Conservation (phyloP, 768 basidiomycete genomes). For the Scleroderma bovista region DNA sequence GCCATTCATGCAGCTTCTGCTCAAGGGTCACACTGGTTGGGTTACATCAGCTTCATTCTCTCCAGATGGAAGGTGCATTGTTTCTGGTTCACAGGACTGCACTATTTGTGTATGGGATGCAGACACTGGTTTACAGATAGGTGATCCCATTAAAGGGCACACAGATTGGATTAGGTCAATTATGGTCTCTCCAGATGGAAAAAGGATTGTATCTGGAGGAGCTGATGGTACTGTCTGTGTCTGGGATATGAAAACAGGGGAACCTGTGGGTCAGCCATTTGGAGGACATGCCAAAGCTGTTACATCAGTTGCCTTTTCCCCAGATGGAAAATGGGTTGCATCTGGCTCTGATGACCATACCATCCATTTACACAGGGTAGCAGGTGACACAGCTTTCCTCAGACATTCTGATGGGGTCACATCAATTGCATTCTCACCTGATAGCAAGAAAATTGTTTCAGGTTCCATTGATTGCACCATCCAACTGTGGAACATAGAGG, state of each 20-base stretch:
- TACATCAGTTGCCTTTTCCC: slow-evolving; percentile 6
- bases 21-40: slow-evolving; percentile 1
- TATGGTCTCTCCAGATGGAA: not conserved
- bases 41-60: slow-evolving; percentile 13
- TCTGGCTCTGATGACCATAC: not conserved
- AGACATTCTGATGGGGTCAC: not conserved
- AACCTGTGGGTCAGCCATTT: not conserved
- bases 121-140: not conserved
- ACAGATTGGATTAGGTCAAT: not conserved
- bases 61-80: slow-evolving; percentile 14
- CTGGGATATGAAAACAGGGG: not conserved
- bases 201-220: not conserved
- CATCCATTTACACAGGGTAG: not conserved
- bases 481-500: slow-evolving; percentile 5
- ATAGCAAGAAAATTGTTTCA: slow-evolving; percentile 1
- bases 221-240: not conserved
- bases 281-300: slow-evolving; percentile 1
- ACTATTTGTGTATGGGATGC: slow-evolving; percentile 3
- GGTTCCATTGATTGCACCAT: slow-evolving; percentile 4
- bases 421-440: slow-evolving; percentile 6
- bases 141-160: slow-evolving; percentile 1
- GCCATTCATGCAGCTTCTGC: slow-evolving; percentile 12
- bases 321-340: not conserved
- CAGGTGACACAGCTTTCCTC: not conserved
- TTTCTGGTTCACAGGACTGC: slow-evolving; percentile 9